Evolutionary conservation across 495 filamentous ascomycete genomes (phyloP).

Genomic region (Aspergillus carlsbadensis): DNA sequence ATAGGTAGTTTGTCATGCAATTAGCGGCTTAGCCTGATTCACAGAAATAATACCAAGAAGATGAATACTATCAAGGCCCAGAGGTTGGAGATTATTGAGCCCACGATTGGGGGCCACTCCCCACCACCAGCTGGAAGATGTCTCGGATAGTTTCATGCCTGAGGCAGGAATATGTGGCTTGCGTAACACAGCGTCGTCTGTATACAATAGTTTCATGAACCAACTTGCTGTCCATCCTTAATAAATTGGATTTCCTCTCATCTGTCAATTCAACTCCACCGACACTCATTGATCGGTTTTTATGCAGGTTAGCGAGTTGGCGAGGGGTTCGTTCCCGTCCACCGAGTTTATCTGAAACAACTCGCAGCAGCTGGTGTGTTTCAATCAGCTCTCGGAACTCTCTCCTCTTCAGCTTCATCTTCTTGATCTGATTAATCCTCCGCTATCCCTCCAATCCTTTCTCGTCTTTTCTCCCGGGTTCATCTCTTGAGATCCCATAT

Average conservation of each 20-base stretch:
- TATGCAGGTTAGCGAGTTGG: constrained; percentile 13
- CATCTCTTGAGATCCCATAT: constrained; percentile 1
- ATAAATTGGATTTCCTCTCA: not conserved
- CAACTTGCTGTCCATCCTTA: constrained; percentile 1
- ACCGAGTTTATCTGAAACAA: constrained; percentile 25
- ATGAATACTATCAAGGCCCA: no score
- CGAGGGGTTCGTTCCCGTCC: constrained; percentile 13
- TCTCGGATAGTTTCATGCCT: not conserved
- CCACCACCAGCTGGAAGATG: no score
- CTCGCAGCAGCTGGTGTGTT: constrained; percentile 20
- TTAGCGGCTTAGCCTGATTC: no score
- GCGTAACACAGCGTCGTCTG: constrained; percentile 8
- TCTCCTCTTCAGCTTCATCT: constrained; percentile 1
- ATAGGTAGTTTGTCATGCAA: no score
- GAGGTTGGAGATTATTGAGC: no score
- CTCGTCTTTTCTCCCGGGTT: not conserved
- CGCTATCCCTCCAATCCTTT: not conserved
- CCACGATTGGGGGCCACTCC: no score
- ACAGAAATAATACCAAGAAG: no score
- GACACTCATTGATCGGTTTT: not conserved
- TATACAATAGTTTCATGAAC: constrained; percentile 5
- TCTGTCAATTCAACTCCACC: not conserved
- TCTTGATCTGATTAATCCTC: constrained; percentile 4
- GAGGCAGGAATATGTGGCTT: constrained; percentile 2
- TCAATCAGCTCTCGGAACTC: constrained; percentile 11